phyloP scores from a whole-genome alignment of 768 basidiomycete genomes.

The Leucosporidium creatinivorum region DNA sequence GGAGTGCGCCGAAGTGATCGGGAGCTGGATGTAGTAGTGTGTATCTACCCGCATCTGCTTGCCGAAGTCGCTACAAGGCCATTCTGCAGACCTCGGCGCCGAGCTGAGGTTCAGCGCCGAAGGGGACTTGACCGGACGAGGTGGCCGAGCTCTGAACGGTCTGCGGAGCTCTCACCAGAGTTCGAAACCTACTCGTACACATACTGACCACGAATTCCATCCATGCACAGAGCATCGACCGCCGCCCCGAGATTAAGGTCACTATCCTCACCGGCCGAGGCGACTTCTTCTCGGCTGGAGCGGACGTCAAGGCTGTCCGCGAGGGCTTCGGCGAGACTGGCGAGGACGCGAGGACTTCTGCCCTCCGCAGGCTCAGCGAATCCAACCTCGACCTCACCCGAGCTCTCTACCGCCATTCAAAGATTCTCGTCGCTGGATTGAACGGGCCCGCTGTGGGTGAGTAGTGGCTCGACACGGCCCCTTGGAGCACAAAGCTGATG shows the following conservation, averaged over 20 bases:
- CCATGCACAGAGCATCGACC: slow-evolving; percentile 8
- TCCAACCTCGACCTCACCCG: slow-evolving; percentile 24
- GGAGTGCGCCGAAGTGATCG: too few species aligned
- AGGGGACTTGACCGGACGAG: too few species aligned
- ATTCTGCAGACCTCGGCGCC: neutral
- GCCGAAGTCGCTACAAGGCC: too few species aligned
- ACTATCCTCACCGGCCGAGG: slow-evolving; percentile 27
- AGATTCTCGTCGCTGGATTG: slow-evolving; percentile 61
- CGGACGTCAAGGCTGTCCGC: slow-evolving; percentile 23
- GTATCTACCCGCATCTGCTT: too few species aligned
- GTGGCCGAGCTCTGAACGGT: too few species aligned
- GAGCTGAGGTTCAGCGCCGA: too few species aligned
- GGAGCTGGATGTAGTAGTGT: too few species aligned
- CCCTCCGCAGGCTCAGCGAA: slow-evolving; percentile 9
- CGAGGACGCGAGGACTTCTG: neutral
- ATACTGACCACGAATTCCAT: too few species aligned
- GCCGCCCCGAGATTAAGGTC: slow-evolving; percentile 9
- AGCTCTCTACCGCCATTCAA: slow-evolving; percentile 47
- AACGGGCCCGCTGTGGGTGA: slow-evolving; percentile 65
- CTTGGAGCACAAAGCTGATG: too few species aligned
- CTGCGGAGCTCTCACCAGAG: too few species aligned
- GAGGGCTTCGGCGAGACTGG: neutral
- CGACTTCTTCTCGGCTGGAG: slow-evolving; percentile 30
- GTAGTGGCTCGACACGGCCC: too few species aligned
- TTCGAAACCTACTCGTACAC: too few species aligned